Evolutionary conservation across 805 yeast genomes (phyloP).

Genomic region (Wickerhamiella sorbophila): DNA sequence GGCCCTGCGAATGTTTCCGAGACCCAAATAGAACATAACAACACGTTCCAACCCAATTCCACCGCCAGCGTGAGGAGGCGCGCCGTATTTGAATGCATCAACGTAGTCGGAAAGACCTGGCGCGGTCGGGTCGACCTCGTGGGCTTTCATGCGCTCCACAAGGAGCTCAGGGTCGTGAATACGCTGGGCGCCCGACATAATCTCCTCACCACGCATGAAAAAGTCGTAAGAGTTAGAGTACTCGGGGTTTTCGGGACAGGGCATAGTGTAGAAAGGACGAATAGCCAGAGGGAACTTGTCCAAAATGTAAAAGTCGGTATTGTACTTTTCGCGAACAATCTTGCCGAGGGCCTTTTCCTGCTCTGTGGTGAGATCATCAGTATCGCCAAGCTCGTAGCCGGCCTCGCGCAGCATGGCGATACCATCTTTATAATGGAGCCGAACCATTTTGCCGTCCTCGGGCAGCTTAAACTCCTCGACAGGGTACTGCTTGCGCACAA

Average conservation of each 20-base stretch:
- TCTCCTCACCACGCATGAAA: conserved; percentile 99
- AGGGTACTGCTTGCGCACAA: conserved; percentile 88
- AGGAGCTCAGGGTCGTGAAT: conserved; percentile 83
- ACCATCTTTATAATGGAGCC: conserved; percentile 82
- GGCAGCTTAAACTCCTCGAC: conserved; percentile 96
- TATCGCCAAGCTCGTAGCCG: conserved; percentile 67
- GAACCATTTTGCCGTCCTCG: conserved; percentile 84
- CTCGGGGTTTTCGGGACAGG: conserved; percentile 79
- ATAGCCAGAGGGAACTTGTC: conserved; percentile 96
- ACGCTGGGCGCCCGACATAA: conserved; percentile 99
- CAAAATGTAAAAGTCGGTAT: conserved; percentile 93
- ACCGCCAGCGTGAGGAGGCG: conserved; percentile 99
- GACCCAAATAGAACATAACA: conserved; percentile 92
- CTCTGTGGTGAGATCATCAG: conserved; percentile 84
- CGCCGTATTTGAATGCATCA: conserved; percentile 85
- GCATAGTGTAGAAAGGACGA: conserved; percentile 99
- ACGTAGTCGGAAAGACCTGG: conserved; percentile 85
- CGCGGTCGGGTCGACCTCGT: conserved; percentile 63
- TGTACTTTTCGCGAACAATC: conserved; percentile 81
- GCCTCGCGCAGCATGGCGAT: conserved; percentile 69
- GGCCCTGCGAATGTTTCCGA: conserved; percentile 97
- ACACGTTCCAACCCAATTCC: conserved; percentile 99
- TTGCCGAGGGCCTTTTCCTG: conserved; percentile 89
- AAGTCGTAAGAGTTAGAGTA: conserved; percentile 97
- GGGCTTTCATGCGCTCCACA: conserved; percentile 65